These are phyloP conservation scores for Strobilomyces echinocephalus DNA, from an alignment of 768 basidiomycete species.

Conservation along the genomic window DNA sequence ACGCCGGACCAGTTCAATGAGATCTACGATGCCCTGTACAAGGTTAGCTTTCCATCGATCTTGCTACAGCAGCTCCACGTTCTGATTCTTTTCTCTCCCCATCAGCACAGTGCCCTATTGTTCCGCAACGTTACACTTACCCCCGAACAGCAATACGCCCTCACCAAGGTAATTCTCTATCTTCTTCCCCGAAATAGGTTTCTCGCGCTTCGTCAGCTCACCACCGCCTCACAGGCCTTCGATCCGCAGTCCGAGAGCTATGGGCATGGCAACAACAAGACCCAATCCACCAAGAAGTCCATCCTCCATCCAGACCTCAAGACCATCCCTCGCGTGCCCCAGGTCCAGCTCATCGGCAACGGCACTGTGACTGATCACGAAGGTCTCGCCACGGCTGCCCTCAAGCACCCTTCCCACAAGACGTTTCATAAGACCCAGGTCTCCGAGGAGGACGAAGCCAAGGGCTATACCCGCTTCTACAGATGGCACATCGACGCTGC, in stretches of 20 bases:
- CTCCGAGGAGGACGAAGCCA: constrained; percentile 66
- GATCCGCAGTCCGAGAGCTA: constrained; percentile 61
- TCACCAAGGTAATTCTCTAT: constrained; percentile 64
- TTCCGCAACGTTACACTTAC: constrained; percentile 66
- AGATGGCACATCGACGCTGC: constrained; percentile 93
- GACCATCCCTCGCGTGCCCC: constrained; percentile 82
- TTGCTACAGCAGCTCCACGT: background rate
- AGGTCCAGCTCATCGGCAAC: constrained; percentile 91
- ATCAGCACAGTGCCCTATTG: constrained; percentile 65
- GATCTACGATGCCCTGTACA: constrained; percentile 70
- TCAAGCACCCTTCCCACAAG: constrained; percentile 83
- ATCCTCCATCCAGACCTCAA: constrained; percentile 88
- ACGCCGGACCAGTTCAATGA: constrained; percentile 59
- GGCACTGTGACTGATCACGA: constrained; percentile 77
- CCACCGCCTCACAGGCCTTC: constrained; percentile 55
- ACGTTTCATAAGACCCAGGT: constrained; percentile 83
- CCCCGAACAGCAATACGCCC: constrained; percentile 78
- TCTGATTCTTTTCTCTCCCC: background rate
- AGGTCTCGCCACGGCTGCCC: constrained; percentile 68
- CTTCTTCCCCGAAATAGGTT: background rate
- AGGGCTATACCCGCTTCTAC: constrained; percentile 84
- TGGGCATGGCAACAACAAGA: constrained; percentile 89
- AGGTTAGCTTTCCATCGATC: constrained; percentile 38
- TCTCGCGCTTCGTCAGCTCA: background rate
- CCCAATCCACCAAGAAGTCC: constrained; percentile 64